Conservation (phyloP, 495 filamentous ascomycete species). For the Aspergillus steynii region DNA sequence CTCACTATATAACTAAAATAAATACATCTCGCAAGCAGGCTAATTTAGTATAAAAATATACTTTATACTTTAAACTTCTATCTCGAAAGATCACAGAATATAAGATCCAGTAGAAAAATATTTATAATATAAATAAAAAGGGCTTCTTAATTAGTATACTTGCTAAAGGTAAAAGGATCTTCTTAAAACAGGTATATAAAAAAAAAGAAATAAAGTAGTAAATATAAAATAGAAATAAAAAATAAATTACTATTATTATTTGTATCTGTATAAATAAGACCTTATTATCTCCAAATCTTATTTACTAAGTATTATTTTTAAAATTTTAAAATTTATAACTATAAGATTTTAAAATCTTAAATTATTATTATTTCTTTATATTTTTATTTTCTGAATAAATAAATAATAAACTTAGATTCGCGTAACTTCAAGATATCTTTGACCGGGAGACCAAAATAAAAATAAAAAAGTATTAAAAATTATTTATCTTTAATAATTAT, state of each 20-base stretch:
- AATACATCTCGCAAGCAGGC: background rate
- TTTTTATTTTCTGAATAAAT: background rate
- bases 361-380: background rate
- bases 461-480: background rate
- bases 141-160: background rate
- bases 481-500: slow-evolving; percentile 1
- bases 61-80: slow-evolving; percentile 3
- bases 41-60: slow-evolving; percentile 2
- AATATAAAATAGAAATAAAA: too few species aligned
- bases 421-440: background rate
- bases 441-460: background rate
- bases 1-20: slow-evolving; percentile 2
- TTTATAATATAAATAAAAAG: background rate
- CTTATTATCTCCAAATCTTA: background rate
- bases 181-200: background rate
- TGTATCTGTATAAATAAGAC: background rate
- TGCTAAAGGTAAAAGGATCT: background rate
- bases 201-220: background rate
- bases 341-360: too few species aligned
- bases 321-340: background rate
- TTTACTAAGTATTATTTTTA: background rate
- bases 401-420: too few species aligned
- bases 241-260: background rate
- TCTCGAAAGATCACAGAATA: background rate
- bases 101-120: background rate